Percentiles rank a stretch among this genome's conserved stretches.
Evolutionary conservation across 306 rosid species (phyloP).

Genomic region (Gastrolobium villosum): DNA sequence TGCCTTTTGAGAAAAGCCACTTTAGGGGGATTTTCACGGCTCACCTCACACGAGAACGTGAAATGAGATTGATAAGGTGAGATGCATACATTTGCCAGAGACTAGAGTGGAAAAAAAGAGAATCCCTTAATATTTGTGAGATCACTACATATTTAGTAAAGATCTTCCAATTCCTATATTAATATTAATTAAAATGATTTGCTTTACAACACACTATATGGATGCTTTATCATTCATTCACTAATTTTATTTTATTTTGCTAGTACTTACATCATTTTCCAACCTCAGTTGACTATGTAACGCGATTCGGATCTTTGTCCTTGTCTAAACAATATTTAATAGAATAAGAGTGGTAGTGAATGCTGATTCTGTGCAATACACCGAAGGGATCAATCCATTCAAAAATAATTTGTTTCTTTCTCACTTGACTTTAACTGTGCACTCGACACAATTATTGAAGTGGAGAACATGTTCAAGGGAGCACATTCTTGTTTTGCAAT

Average conservation of each 20-base stretch:
- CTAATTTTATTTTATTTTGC: no score
- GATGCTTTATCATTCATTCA: no score
- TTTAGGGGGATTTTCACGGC: background rate
- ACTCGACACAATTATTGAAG: conserved; percentile 29
- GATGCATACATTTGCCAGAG: background rate
- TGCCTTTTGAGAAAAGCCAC: background rate
- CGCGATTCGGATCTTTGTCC: conserved; percentile 25
- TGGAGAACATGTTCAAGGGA: conserved; percentile 2
- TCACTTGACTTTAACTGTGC: background rate
- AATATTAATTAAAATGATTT: no score
- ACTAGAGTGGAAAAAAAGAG: no score
- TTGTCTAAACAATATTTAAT: background rate
- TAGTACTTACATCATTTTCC: background rate
- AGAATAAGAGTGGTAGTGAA: background rate
- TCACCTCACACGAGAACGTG: background rate
- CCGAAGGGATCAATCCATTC: background rate
- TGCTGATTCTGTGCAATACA: background rate
- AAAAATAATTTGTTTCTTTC: background rate
- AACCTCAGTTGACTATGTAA: background rate
- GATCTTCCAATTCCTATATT: no score
- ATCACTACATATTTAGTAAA: no score
- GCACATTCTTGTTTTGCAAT: background rate
- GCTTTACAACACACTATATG: no score
- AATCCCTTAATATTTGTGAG: no score
- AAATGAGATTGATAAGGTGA: background rate